A percentile compares a stretch with the other conserved stretches of the same genome.
These are phyloP conservation scores for Naegleria gruberi DNA, from an alignment of 208 protist genomes.

Conservation along the genomic window DNA sequence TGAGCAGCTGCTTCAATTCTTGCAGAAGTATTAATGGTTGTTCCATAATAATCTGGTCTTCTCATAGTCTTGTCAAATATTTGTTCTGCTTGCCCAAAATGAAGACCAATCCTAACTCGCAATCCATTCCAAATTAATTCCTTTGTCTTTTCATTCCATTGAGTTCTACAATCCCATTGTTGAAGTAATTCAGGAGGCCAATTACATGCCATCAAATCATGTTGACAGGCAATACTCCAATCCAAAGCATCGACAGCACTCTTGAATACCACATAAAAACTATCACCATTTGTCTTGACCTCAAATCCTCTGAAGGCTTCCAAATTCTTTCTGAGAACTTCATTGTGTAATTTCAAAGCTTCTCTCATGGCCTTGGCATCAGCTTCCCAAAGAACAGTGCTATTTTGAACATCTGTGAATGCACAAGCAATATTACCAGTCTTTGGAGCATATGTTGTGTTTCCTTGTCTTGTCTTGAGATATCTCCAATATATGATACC, in stretches of 20 bases:
- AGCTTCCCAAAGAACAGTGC: not conserved
- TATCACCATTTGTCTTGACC: conserved; percentile 30
- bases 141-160: not conserved
- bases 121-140: not conserved
- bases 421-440: not conserved
- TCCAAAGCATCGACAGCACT: not conserved
- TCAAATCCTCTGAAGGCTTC: not conserved
- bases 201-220: not conserved
- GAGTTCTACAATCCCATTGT: not conserved
- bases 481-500: not conserved
- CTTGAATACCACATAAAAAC: not conserved
- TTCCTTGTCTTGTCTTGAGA: not conserved
- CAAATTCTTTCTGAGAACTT: not conserved
- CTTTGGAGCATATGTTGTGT: not conserved
- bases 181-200: not conserved
- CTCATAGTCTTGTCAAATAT: not conserved
- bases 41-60: conserved; percentile 39
- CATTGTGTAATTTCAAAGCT: not conserved
- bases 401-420: not conserved
- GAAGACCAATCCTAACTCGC: not conserved
- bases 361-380: not conserved
- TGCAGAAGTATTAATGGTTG: conserved; percentile 34
- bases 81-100: not conserved
- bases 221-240: not conserved
- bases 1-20: conserved; percentile 28